Evolutionary conservation across 2,329 filamentous ascomycete genomes (phyloP), one percentile per base, ranked within the genome.

Genomic region (Fusarium nurragi): DNA sequence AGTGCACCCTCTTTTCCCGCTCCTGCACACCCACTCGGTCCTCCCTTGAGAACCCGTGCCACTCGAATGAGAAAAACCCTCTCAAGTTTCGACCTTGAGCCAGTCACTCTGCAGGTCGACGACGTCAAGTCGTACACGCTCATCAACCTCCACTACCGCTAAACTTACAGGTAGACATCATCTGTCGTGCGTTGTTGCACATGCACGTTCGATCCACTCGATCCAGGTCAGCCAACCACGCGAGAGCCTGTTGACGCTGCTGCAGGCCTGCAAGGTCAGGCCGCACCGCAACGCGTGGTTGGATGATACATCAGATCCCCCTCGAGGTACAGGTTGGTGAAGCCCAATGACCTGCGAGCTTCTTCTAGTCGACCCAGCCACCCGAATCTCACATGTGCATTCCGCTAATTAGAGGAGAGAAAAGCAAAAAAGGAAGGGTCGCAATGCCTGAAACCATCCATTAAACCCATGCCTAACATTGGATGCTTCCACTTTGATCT

Each of bases 251-350:
- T 61, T 61, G 54, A 64, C 57, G 34, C 28, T 55, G 50, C 50
- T 57, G 54, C 64, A 64, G 44, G 59, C 59, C 64, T 67, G 59
- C 59, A 67, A 59, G 64, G 64, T 61, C 64, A 67, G 54, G 58
- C 49, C 54, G 63, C 52, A 64, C 44, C 45, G 30, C 40, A 19
- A 60, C 46, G 58, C 49, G 59, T 64, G 59, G 64, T 64, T 67
- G 64, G 64, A 47, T 48, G 26, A 30, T 30, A 13, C 26, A 30
- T 30, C 50, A 67, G 64, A 67, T 66, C 53, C 48, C 40, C 50
- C 26, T 66, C 43, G 53, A 66, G 49, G 52, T 62, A 66, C 55
- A 48, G 48, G 63, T 53, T 56, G 45, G 36, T 49, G 47, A 56
- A 43, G 57, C 44, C 58, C 49, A 66, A 59, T 60, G 43, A 43